Evolutionary conservation across 345 rosid genomes (phyloP).

Genomic region (Brassica incana): DNA sequence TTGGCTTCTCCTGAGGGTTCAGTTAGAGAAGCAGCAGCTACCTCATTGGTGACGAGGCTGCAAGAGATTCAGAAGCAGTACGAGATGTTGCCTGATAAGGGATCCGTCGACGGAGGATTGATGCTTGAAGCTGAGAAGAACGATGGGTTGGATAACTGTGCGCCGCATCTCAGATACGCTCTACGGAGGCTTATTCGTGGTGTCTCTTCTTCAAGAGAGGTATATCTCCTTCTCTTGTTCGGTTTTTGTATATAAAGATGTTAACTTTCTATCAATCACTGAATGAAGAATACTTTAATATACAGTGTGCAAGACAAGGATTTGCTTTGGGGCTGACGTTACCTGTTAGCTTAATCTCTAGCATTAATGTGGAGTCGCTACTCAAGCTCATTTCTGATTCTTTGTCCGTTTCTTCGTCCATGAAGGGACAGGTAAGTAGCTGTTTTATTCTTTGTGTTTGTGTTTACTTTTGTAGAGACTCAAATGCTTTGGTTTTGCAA

Average conservation of each 20-base stretch:
- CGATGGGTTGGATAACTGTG: conserved; percentile 84
- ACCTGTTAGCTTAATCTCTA: conserved; percentile 50
- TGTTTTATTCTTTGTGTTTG: not conserved
- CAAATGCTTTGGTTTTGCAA: conserved; percentile 21
- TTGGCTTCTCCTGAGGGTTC: conserved; percentile 63
- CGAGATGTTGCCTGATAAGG: conserved; percentile 54
- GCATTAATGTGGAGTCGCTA: conserved; percentile 65
- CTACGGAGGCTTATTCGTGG: conserved; percentile 89
- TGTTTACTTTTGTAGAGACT: not conserved
- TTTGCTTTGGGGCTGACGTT: conserved; percentile 87
- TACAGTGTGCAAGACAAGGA: conserved; percentile 93
- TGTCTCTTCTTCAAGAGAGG: conserved; percentile 95
- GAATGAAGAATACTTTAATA: not conserved
- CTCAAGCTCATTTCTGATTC: conserved; percentile 68
- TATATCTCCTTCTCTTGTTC: conserved; percentile 32
- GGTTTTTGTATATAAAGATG: not conserved
- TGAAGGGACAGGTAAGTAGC: conserved; percentile 88
- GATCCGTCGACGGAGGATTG: conserved; percentile 48
- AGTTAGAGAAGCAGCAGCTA: conserved; percentile 63
- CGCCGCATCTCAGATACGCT: conserved; percentile 83
- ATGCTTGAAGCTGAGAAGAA: conserved; percentile 85
- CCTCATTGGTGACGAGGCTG: conserved; percentile 62
- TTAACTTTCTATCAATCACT: not conserved
- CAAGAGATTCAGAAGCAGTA: conserved; percentile 74
- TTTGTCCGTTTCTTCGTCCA: conserved; percentile 80